Evolutionary conservation across 176 grass and related monocot species (phyloP), one percentile per base, ranked within the genome.

Genomic region (Triticum aestivum): DNA sequence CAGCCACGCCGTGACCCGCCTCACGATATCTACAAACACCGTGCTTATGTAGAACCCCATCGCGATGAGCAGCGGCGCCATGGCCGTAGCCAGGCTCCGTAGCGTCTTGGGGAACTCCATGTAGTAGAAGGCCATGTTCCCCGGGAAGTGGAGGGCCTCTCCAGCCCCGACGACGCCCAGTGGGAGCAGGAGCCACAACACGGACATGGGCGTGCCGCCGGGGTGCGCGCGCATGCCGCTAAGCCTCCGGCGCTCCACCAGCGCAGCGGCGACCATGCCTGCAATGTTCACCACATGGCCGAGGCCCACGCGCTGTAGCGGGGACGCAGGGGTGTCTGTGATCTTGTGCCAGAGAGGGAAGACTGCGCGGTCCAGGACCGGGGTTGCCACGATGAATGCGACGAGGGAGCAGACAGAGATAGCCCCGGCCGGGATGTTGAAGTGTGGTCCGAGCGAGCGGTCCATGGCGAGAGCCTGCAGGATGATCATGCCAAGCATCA

Each of bases 391-490:
- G 18, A 87, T 47, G 49, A 64, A 73, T 2, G 56, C 38, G 11
- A 17, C 30, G 42, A 84, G 20, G 37, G 73, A 68, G 32, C 64
- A 73, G 33, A 89, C 87, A 1, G 3, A 0, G 23, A 92, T 21
- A 7, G 91, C 86, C 21, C 82, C 85, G 0, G 86, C 78, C 3
- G 88, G 91, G 65, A 90, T 75, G 77, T 78, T 21, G 78, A 92
- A 93, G 35, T 13, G 51, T n/a, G 29, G 51, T 18, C 90, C 80
- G 11, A 92, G 42, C 1, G 87, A 92, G 44, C 87, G 87, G 49
- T 92, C 84, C 91, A 87, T 86, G 15, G 84, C 81, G 74, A 90
- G 84, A 4, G 91, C 91, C 20, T 92, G 80, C 6, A 92, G 87
- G 18, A 89, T 65, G 11, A 85, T 75, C 38, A 92, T 59, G 39